A percentile compares a stretch with the other conserved stretches of the same genome.
phyloP scores from a whole-genome alignment of 2,329 filamentous ascomycete species.

The Epichloe brachyelytri region DNA sequence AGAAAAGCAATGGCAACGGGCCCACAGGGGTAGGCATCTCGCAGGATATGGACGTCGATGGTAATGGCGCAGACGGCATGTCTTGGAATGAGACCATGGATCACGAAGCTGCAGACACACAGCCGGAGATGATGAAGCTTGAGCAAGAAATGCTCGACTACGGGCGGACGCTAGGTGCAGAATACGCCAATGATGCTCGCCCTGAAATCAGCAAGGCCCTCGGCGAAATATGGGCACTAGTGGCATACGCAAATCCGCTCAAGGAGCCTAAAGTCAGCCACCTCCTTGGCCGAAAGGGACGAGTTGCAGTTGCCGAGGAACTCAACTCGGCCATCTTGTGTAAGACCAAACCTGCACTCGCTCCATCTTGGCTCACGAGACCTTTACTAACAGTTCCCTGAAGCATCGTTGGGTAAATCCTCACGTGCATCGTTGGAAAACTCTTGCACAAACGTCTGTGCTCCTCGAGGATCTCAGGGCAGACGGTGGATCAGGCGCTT shows the following conservation, averaged over 20 bases:
- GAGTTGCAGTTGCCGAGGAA: constrained; percentile 77
- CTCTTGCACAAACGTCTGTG: constrained; percentile 74
- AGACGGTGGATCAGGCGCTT: constrained; percentile 68
- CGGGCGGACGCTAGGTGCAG: constrained; percentile 62
- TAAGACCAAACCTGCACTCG: constrained; percentile 30
- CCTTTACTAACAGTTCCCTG: background rate
- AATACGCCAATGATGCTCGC: constrained; percentile 61
- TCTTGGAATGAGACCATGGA: constrained; percentile 39
- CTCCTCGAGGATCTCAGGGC: constrained; percentile 72
- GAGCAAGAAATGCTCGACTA: constrained; percentile 63
- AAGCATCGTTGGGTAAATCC: constrained; percentile 83
- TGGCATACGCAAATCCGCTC: constrained; percentile 75
- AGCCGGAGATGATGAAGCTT: constrained; percentile 31
- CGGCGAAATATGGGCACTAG: constrained; percentile 72
- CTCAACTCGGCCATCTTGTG: constrained; percentile 85
- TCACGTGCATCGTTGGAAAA: constrained; percentile 72
- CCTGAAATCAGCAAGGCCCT: constrained; percentile 61
- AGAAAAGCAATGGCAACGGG: constrained; percentile 29
- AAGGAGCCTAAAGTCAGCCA: constrained; percentile 62
- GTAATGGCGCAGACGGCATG: constrained; percentile 29
- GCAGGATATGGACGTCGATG: constrained; percentile 44
- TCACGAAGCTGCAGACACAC: constrained; percentile 22
- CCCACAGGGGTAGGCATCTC: constrained; percentile 19
- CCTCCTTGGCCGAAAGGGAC: constrained; percentile 61
- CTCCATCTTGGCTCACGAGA: background rate